Percentiles rank a stretch among this genome's conserved stretches.
Conservation (phyloP, 2,329 filamentous ascomycete genomes). For the Hymenoscyphus linearis region DNA sequence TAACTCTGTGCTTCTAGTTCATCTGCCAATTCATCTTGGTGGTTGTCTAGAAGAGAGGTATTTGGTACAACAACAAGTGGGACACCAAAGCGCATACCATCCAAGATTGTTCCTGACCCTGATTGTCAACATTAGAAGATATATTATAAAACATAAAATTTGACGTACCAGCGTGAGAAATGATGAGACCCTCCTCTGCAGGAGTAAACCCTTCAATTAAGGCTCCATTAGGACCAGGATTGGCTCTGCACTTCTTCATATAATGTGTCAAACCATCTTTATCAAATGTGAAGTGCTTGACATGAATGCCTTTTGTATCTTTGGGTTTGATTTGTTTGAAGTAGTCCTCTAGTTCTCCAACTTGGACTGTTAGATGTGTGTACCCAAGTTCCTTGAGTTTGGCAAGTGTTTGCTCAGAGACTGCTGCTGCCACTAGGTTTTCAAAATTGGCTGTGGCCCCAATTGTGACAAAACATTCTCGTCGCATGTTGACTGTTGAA, state of each 20-base stretch:
- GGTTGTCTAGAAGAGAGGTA: constrained; percentile 74
- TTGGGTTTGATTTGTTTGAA: constrained; percentile 36
- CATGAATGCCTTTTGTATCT: constrained; percentile 37
- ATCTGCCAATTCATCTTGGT: constrained; percentile 81
- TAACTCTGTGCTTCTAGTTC: constrained; percentile 72
- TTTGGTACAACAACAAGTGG: constrained; percentile 91
- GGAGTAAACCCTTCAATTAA: too few relatives aligned
- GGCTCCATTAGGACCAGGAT: constrained; percentile 35
- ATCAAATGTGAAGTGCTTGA: constrained; percentile 64
- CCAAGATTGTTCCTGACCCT: constrained; percentile 89
- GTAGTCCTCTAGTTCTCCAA: constrained; percentile 62
- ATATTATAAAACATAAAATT: neutral
- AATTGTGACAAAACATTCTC: constrained; percentile 75
- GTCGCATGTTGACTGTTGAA: constrained; percentile 1
- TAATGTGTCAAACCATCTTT: constrained; percentile 46
- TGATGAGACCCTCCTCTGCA: constrained; percentile 62
- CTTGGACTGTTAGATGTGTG: constrained; percentile 72
- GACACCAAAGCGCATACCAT: constrained; percentile 67
- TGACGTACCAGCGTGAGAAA: constrained; percentile 78
- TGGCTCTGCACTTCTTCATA: constrained; percentile 42
- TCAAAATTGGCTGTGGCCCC: constrained; percentile 86
- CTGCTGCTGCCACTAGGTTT: constrained; percentile 60
- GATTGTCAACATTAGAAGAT: constrained; percentile 3
- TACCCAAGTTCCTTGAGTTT: constrained; percentile 56
- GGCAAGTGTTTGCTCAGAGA: constrained; percentile 57